Conservation (phyloP, 148 eudicot genomes). For the Dysphania ambrosioides region DNA sequence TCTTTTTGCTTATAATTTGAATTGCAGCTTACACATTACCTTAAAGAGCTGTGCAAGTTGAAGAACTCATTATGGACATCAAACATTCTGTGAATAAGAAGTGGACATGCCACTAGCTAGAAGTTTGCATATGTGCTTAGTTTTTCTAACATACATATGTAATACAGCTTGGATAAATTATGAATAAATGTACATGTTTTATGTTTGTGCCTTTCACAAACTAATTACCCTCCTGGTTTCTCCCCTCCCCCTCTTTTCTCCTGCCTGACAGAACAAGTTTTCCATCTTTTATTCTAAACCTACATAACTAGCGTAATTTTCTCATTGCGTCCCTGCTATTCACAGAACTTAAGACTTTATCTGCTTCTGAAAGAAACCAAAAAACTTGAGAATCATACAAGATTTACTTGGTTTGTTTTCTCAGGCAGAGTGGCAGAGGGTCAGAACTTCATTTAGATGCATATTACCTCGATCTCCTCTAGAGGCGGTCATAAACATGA, state of each 20-base stretch:
- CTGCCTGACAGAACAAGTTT: too few species aligned
- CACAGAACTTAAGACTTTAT: neutral
- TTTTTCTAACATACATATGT: too few species aligned
- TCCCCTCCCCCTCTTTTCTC: too few species aligned
- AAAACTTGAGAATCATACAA: neutral
- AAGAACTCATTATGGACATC: neutral
- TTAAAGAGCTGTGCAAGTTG: slow-evolving; percentile 29
- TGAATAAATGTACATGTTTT: slow-evolving; percentile 19
- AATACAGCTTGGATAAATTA: slow-evolving; percentile 1
- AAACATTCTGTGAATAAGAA: neutral
- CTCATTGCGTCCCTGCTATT: too few species aligned
- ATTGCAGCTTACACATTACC: slow-evolving; percentile 67
- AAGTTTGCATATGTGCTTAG: slow-evolving; percentile 3
- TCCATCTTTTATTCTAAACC: too few species aligned
- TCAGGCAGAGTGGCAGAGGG: too few species aligned
- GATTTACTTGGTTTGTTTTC: neutral
- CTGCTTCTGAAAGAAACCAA: neutral
- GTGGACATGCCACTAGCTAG: neutral
- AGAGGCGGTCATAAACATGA: neutral
- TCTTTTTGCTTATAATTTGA: neutral
- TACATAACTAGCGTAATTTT: too few species aligned
- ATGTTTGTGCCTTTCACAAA: neutral
- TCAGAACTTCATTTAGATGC: neutral
- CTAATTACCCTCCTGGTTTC: too few species aligned
- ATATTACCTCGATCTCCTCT: neutral